These are phyloP conservation scores for Talaromyces rugulosus DNA, from an alignment of 2,329 filamentous ascomycete genomes.

Conservation along the genomic window DNA sequence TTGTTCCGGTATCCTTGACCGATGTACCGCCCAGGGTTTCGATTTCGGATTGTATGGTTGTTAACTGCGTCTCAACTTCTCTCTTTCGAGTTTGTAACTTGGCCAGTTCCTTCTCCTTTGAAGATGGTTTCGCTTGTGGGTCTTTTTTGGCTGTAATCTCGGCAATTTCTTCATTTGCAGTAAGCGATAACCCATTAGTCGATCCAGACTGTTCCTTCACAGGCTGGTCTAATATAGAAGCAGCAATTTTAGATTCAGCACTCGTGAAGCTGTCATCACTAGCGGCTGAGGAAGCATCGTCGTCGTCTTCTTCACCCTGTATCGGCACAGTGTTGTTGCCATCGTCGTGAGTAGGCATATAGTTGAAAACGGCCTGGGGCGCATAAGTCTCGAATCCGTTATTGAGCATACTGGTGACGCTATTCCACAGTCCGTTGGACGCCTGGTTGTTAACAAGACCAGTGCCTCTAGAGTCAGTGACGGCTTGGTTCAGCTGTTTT, in stretches of 20 bases:
- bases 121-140: conserved; percentile 28
- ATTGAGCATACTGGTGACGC: conserved; percentile 31
- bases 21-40: conserved; percentile 22
- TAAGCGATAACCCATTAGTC: not conserved
- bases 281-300: conserved; percentile 19
- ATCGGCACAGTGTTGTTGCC: not conserved
- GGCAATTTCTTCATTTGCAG: not conserved
- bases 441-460: conserved; percentile 18
- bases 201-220: not conserved
- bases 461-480: not conserved
- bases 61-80: conserved; percentile 34
- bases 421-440: conserved; percentile 29
- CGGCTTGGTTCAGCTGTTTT: conserved; percentile 5
- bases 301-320: conserved; percentile 8
- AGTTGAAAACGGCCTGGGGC: conserved; percentile 47
- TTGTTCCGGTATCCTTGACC: conserved; percentile 4
- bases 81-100: conserved; percentile 40
- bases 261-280: conserved; percentile 25
- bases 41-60: conserved; percentile 30
- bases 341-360: conserved; percentile 36
- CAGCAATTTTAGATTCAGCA: conserved; percentile 22
- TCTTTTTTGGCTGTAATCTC: not conserved
- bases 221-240: not conserved
- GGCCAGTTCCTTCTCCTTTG: conserved; percentile 40
- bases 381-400: conserved; percentile 46